Evolutionary conservation across 208 protist genomes (phyloP), one percentile per base, ranked within the genome.

Genomic region (Acanthamoeba quina): DNA sequence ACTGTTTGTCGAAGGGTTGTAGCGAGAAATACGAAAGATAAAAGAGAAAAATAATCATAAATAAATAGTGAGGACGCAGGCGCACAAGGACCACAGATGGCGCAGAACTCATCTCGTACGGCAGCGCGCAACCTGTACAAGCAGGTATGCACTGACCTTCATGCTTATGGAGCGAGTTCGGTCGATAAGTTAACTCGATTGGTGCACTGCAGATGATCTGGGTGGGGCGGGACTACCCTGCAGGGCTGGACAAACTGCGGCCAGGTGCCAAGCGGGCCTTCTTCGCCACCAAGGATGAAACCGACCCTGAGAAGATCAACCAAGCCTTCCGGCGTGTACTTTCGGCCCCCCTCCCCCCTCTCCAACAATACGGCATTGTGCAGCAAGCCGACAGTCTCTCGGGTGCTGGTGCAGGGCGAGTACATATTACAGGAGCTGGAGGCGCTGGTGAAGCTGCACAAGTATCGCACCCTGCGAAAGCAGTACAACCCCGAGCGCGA

Each of bases 381-480:
- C 56, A 9, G 21, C 5, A 60, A n/a, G 11, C 56, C 11, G 26
- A 60, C 56, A 26, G 4, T 24, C 17, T 11, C 41, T 10, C 41
- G 41, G 5, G 41, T 47, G 41, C 60, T 64, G 13, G 58, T 24
- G 29, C 29, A 93, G 89, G 89, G 89, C 5, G 68, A 93, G 26
- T 93, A 93, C 41, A 66, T 93, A 7, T 52, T 93, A 19, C 82
- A 93, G 26, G 89, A 93, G 52, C 56, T 93, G 37, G 89, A 93
- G 56, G 89, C 89, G 9, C 44, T 93, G n/a, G 68, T 83, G 37
- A 93, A 93, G 68, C 66, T 93, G 15, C 89, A 93, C 89, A 93
- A 93, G 70, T 93, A 93, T n/a, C 62, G 89, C 62, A 93, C 89
- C 9, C 66, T 93, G 68, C 64, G 70, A 37, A 78, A 44, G 37